phyloP scores from a whole-genome alignment of 1,284 basidiomycete genomes.

The Earliella scabrosa region DNA sequence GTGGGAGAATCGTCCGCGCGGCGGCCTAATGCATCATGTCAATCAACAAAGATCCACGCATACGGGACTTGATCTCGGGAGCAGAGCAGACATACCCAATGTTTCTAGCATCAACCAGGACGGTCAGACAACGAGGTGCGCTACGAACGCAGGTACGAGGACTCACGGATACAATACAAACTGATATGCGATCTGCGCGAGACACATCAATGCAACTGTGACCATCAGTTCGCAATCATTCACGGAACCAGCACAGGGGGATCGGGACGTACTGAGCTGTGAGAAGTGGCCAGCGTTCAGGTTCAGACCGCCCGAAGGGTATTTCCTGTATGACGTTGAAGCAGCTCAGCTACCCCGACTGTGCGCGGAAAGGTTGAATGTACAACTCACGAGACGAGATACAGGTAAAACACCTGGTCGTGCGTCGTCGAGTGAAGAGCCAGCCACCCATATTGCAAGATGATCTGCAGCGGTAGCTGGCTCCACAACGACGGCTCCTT shows the following conservation, averaged over 20 bases:
- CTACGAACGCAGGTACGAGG: background rate
- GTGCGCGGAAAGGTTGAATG: background rate
- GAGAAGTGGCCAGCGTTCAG: slow-evolving; percentile 81
- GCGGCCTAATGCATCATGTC: slow-evolving; percentile 58
- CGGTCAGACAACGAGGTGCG: background rate
- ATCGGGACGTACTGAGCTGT: slow-evolving; percentile 64
- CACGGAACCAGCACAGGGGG: background rate
- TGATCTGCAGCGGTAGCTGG: slow-evolving; percentile 71
- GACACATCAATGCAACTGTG: slow-evolving; percentile 79
- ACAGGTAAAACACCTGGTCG: slow-evolving; percentile 84
- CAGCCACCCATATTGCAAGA: slow-evolving; percentile 79
- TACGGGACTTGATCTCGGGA: background rate
- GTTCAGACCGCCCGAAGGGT: slow-evolving; percentile 72
- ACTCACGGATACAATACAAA: slow-evolving; percentile 82
- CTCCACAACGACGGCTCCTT: slow-evolving; percentile 64
- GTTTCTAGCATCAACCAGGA: slow-evolving; percentile 9
- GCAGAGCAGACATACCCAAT: slow-evolving; percentile 17
- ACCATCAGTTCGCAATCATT: slow-evolving; percentile 1
- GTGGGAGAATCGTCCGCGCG: slow-evolving; percentile 82
- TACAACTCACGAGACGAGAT: slow-evolving; percentile 75
- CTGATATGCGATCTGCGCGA: slow-evolving; percentile 82
- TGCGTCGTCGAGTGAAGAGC: slow-evolving; percentile 84
- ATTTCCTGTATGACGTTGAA: slow-evolving; percentile 55
- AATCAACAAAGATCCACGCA: background rate
- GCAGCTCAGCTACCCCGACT: no score